Evolutionary conservation across 257 asterid genomes (phyloP).

Genomic region (Rauvolfia tetraphylla): DNA sequence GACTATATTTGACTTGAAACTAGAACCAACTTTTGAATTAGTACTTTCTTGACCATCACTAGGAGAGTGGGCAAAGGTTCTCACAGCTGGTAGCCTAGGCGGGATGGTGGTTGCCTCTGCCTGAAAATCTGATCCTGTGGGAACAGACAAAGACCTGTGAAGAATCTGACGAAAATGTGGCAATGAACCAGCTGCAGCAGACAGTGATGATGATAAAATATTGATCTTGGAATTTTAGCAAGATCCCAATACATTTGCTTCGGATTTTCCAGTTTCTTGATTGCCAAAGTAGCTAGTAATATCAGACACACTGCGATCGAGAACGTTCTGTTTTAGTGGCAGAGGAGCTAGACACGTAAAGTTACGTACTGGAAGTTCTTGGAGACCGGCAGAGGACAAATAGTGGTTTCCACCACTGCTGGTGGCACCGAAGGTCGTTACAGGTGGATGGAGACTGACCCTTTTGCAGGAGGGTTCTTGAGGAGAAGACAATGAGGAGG

Average conservation of each 20-base stretch:
- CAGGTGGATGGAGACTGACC: too few species aligned
- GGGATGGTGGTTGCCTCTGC: slow-evolving; percentile 18
- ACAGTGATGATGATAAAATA: background rate
- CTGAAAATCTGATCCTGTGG: slow-evolving; percentile 17
- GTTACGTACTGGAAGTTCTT: slow-evolving; percentile 23
- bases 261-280: background rate
- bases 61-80: slow-evolving; percentile 22
- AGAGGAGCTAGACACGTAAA: slow-evolving; percentile 13
- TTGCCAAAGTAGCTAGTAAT: slow-evolving; percentile 23
- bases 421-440: too few species aligned
- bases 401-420: too few species aligned
- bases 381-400: too few species aligned
- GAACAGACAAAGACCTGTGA: slow-evolving; percentile 30
- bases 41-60: slow-evolving; percentile 28
- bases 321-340: slow-evolving; percentile 7
- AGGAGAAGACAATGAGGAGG: too few species aligned
- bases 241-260: background rate
- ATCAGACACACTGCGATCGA: slow-evolving; percentile 41
- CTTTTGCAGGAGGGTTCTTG: too few species aligned
- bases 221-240: slow-evolving; percentile 14
- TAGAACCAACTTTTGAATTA: slow-evolving; percentile 23
- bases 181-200: background rate
- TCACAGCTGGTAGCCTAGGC: slow-evolving; percentile 26
- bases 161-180: slow-evolving; percentile 11
- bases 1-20: too few species aligned